Base-by-base conservation (phyloP, 83 land plant species). In the Picea engelmannii region DNA sequence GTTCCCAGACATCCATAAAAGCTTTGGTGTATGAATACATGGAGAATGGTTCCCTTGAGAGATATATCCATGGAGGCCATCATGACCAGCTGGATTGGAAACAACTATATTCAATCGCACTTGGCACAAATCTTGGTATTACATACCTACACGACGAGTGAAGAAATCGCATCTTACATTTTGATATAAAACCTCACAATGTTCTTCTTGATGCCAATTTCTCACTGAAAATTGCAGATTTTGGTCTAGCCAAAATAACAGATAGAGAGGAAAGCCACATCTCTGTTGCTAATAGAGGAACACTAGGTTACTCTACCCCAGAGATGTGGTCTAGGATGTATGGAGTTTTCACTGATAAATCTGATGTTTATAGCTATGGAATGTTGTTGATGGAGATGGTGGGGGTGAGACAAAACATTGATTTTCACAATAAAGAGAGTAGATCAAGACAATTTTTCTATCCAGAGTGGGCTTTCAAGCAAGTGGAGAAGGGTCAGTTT, bases 161-260 rank as follows among this genome's bases (percentile, higher is more conserved):
- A 25, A 67, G 63, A 21, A 70, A 79, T 0, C 23, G 55, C 38
- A 88, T 83, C 66, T 0, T 88, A 15, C 90, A 88, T 78, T 82
- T 88, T 21, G 90, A 88, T 62, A 85, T 88, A 24, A 88, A 88
- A 80, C 90, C 90, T 49, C 90, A 85, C 8, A 85, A 88, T 83
- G 85, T 88, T 27, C 81, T 88, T 5, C 61, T 85, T 4, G 85
- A 83, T 83, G 76, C 60, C 15, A 65, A 85, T 17, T 85, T 85
- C 64, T 44, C 35, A 11, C 85, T 87, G 2, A 88, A 83, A 69
- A 78, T 88, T 23, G 77, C 85, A 55, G 90, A 88, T 70, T 88
- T 88, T 83, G 90, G 90, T 12, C 83, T 88, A 4, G 81, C 90
- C 4, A 85, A 83, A 70, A 49, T 81, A 5, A 16, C 5, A 15